Base-by-base conservation (phyloP, 495 filamentous ascomycete genomes). In the Xanthoparmelia taractica region DNA sequence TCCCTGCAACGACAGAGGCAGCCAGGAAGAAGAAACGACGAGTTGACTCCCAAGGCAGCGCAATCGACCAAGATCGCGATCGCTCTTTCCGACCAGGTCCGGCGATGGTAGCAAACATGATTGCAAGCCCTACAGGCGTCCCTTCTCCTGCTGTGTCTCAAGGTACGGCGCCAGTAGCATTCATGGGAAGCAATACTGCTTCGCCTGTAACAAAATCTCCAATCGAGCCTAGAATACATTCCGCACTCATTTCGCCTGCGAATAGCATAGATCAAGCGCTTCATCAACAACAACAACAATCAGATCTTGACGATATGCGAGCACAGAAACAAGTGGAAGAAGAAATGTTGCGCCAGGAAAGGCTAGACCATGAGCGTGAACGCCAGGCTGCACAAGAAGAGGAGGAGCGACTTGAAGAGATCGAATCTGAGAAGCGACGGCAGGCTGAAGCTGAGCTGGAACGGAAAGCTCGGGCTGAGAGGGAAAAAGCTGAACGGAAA, bases 11-110 rank as follows among this genome's bases (percentile, higher is more conserved):
- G 40, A 72, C 72, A 25, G 78, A 68, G 74, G 34, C 65, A 66
- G 13, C 68, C 72, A 82, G 62, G 65, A 82, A 73, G 70, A 79
- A 76, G 77, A 87, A 77, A 75, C 69, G 80, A 56, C 52, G 69
- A 11, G 73, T 80, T 40, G 69, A 79, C 38, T 75, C 77, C 38
- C 61, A 69, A 13, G 69, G 60, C 27, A 65, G 60, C 33, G 67
- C 64, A 54, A 60, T 61, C 17, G 63, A 65, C 27, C 65, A 69
- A 56, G 59, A 67, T 41, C 55, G 52, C 8, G 57, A 63, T 36
- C 58, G 48, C 27, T 43, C 58, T 52, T 48, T 67, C 36, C 62
- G 55, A 47, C 29, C 65, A 18, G 67, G 64, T 29, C 60, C 67
- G 55, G 64, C 25, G 72, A 81, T 60, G 78, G 78, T 63, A 73